Evolutionary conservation across 2,329 filamentous ascomycete genomes (phyloP), one percentile per base, ranked within the genome.

Genomic region (Arthroderma sp.): DNA sequence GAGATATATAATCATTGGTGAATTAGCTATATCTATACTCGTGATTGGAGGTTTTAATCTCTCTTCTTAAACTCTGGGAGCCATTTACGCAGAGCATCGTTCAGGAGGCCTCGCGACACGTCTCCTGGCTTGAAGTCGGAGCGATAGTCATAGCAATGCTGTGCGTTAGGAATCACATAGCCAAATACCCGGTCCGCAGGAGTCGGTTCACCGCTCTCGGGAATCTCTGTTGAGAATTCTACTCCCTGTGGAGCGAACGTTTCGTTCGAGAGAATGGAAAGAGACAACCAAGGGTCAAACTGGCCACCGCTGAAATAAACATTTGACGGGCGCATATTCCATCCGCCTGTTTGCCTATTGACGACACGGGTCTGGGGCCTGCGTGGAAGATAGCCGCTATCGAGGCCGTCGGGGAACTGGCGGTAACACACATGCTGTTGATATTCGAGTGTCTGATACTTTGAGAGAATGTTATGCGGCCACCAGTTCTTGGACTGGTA

Each of bases 231-330:
- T 1, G 66, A 65, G 5, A 65, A 50, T 0, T 49, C 49, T 10
- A 69, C 55, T 34, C 32, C 32, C 8, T 59, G 56, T 3, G 70
- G 69, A 3, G 67, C 65, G 36, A 62, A 64, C 0, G 50, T 43
- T 46, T 71, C 65, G 0, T 52, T 58, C 2, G 64, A 67, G 0
- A 73, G 58, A 0, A 66, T 61, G 0, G 64, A 68, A 2, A 73
- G 55, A 0, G 68, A 65, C 15, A 68, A 60, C 72, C 72, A 76
- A 3, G 71, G 71, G 46, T 75, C 72, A 49, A 66, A 72, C 44
- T 74, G 64, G 4, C 71, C 70, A 27, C 61, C 66, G 40, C 60
- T 67, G 61, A 68, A 74, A 59, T 69, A 74, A 1, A 64, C 61
- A 47, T 74, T 73, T 6, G 68, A 70, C 7, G 72, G 71, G 1